These are phyloP conservation scores for Aspergillus fischeri DNA, from an alignment of 2,329 filamentous ascomycete genomes.

Conservation along the genomic window DNA sequence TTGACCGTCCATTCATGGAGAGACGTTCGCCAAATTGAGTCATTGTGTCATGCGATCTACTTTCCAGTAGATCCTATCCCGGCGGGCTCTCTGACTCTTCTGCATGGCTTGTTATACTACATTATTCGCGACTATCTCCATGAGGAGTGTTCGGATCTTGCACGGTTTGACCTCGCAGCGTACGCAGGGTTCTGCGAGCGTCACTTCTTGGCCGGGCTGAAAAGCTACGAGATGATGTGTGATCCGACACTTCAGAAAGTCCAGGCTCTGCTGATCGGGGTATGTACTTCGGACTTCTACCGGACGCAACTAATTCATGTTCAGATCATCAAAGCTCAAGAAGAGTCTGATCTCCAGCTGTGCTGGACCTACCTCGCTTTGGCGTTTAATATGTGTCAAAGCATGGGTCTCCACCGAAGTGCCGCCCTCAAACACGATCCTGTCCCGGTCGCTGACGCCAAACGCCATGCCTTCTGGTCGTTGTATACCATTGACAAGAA, in stretches of 20 bases:
- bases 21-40: constrained; percentile 16
- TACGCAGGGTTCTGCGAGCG: constrained; percentile 14
- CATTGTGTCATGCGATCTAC: constrained; percentile 21
- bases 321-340: constrained; percentile 23
- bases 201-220: constrained; percentile 13
- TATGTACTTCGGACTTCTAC: neutral
- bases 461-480: constrained; percentile 23
- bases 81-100: constrained; percentile 16
- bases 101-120: constrained; percentile 22
- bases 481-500: constrained; percentile 26
- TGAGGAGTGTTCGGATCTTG: constrained; percentile 14
- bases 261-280: constrained; percentile 19
- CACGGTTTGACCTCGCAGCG: constrained; percentile 11
- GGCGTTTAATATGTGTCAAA: constrained; percentile 23
- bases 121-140: constrained; percentile 24
- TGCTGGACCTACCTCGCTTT: constrained; percentile 23
- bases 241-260: constrained; percentile 22
- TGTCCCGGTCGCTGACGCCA: constrained; percentile 13
- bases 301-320: neutral
- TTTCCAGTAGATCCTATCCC: constrained; percentile 19
- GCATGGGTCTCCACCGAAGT: constrained; percentile 17
- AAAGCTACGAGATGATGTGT: constrained; percentile 15
- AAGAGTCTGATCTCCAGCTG: constrained; percentile 22
- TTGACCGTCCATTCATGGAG: constrained; percentile 24
- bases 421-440: constrained; percentile 14